Evolutionary conservation across 2,329 filamentous ascomycete species (phyloP).

Genomic region (Claviceps africana): DNA sequence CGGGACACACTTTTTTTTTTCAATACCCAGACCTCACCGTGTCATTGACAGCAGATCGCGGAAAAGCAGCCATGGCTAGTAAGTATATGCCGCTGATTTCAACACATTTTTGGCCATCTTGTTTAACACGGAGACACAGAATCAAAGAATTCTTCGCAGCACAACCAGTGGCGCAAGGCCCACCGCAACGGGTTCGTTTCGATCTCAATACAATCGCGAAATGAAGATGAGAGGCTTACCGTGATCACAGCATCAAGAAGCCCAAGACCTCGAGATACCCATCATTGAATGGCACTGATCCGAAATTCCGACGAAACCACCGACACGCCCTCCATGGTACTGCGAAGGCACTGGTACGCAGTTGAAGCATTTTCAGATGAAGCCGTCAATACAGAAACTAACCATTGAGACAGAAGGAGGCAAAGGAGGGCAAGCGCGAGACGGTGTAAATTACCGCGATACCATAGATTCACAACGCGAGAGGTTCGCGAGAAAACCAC

Average conservation of each 20-base stretch:
- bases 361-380: not conserved
- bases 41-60: slow-evolving; percentile 2
- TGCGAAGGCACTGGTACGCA: slow-evolving; percentile 86
- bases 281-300: slow-evolving; percentile 95
- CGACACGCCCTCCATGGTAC: slow-evolving; percentile 99
- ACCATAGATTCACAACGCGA: not conserved
- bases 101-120: not conserved
- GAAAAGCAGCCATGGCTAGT: slow-evolving; percentile 7
- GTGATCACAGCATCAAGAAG: slow-evolving; percentile 85
- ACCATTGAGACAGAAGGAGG: slow-evolving; percentile 64
- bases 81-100: not conserved
- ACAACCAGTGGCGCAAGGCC: slow-evolving; percentile 97
- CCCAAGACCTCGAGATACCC: slow-evolving; percentile 98
- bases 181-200: slow-evolving; percentile 89
- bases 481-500: not conserved
- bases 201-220: not conserved
- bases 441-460: slow-evolving; percentile 42
- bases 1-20: slow-evolving; percentile 4
- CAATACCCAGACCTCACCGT: not conserved
- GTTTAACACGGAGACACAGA: slow-evolving; percentile 37
- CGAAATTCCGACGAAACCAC: slow-evolving; percentile 99
- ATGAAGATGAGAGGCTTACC: slow-evolving; percentile 6
- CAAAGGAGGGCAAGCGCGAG: slow-evolving; percentile 90
- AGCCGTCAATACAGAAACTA: slow-evolving; percentile 12
- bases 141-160: slow-evolving; percentile 99